Evolutionary conservation across 2,329 filamentous ascomycete species (phyloP), one percentile per base, ranked within the genome.

Genomic region (Alternaria sp.): DNA sequence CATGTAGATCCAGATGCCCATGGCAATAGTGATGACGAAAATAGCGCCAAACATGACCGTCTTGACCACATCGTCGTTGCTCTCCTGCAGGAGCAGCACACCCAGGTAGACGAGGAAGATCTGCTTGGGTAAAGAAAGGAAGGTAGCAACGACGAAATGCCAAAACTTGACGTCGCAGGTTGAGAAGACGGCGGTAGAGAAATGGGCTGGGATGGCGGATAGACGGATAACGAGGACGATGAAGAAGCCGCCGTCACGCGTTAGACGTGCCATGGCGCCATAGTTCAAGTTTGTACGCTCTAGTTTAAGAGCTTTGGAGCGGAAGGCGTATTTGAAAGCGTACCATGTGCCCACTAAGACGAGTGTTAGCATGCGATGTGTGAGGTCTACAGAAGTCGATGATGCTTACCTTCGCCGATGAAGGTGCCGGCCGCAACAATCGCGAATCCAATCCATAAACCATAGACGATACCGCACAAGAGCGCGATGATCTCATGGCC

Each of bases 81-180:
- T 65, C 5, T 74, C 46, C 42, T 75, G 61, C 0, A 76, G 64
- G 2, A 76, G 65, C 7, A 76, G 54, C 7, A 76, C 72, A 49
- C 74, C 74, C 9, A 76, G 58, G 52, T 75, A 76, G 11, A 76
- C 74, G 33, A 76, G 68, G 57, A 76, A 74, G 37, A 75, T 71
- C 49, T 76, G 74, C 58, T 76, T 76, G 6, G 73, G 74, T 5
- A 76, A 61, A 8, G 72, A 75, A 29, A 73, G 59, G 39, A 75
- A 67, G 5, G 74, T 75, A 1, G 74, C 72, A 39, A 76, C 66
- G 36, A 72, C 65, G 33, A 76, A 76, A 54, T 71, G 65, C 70
- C 72, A 74, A 61, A 76, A 76, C 17, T 73, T 75, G 46, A 76
- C 74, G 58, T 76, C 70, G 63, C 72, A 76, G 34, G 74, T 76